phyloP scores from a whole-genome alignment of 2,329 filamentous ascomycete species.

The Microdochium paspali region DNA sequence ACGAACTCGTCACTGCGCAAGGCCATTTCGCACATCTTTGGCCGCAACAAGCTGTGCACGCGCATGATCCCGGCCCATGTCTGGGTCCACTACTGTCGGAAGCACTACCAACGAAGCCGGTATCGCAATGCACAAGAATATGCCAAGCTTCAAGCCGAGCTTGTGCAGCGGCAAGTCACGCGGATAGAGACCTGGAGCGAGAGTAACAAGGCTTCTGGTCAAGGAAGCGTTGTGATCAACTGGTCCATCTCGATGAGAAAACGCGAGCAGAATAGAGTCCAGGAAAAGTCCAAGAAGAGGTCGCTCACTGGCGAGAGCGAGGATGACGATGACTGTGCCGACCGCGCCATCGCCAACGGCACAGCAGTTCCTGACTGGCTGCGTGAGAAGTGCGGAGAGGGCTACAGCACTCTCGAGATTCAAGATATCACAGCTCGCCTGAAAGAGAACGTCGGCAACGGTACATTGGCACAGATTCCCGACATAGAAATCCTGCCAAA shows the following conservation, averaged over 20 bases:
- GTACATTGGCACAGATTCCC: constrained; percentile 35
- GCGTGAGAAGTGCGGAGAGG: constrained; percentile 30
- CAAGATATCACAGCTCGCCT: constrained; percentile 35
- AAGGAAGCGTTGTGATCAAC: constrained; percentile 36
- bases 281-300: constrained; percentile 27
- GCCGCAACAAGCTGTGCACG: constrained; percentile 72
- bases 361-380: constrained; percentile 41
- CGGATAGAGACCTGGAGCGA: constrained; percentile 56
- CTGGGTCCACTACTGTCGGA: constrained; percentile 72
- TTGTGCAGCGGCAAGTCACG: constrained; percentile 53
- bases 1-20: constrained; percentile 58
- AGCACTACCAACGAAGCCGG: constrained; percentile 69
- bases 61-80: constrained; percentile 57
- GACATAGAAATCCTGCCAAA: constrained; percentile 52
- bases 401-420: constrained; percentile 38
- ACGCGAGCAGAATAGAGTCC: constrained; percentile 51
- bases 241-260: constrained; percentile 58
- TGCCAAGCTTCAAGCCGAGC: constrained; percentile 51
- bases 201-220: constrained; percentile 27
- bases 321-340: constrained; percentile 19
- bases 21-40: constrained; percentile 73
- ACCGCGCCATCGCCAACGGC: constrained; percentile 21
- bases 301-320: constrained; percentile 18
- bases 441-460: constrained; percentile 31
- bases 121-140: constrained; percentile 58